Evolutionary conservation across 345 rosid genomes (phyloP).

Genomic region (Hirschfeldia incana): DNA sequence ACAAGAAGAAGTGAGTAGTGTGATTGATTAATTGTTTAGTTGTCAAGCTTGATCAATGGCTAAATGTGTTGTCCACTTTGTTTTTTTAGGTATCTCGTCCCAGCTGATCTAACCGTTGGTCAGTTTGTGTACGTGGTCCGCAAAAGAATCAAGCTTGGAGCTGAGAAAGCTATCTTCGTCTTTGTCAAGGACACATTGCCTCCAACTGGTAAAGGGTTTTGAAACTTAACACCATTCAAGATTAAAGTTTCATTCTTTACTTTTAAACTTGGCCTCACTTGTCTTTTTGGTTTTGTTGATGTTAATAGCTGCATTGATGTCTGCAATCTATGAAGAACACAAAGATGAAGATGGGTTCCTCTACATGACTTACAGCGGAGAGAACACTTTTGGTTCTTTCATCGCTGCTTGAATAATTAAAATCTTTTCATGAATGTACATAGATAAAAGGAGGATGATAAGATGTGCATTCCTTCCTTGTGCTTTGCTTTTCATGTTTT

Average conservation of each 20-base stretch:
- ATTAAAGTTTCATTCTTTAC: slow-evolving; percentile 1
- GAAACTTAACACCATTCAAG: too few relatives aligned
- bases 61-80: background rate
- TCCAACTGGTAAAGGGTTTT: slow-evolving; percentile 56
- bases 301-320: slow-evolving; percentile 83
- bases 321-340: slow-evolving; percentile 89
- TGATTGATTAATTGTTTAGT: too few relatives aligned
- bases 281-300: background rate
- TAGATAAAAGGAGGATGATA: slow-evolving; percentile 31
- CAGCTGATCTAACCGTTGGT: slow-evolving; percentile 78
- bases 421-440: slow-evolving; percentile 16
- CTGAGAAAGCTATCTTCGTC: slow-evolving; percentile 83
- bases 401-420: slow-evolving; percentile 17
- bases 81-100: slow-evolving; percentile 66
- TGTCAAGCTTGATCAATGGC: background rate
- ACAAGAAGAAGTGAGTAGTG: slow-evolving; percentile 84
- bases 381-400: slow-evolving; percentile 79
- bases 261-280: background rate
- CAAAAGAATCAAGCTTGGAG: slow-evolving; percentile 78
- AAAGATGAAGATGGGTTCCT: slow-evolving; percentile 97
- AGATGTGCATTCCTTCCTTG: slow-evolving; percentile 34
- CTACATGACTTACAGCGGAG: slow-evolving; percentile 98
- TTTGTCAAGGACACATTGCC: slow-evolving; percentile 76
- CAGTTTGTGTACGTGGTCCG: slow-evolving; percentile 86
- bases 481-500: slow-evolving; percentile 5